Percentiles rank a stretch among this genome's conserved stretches.
phyloP scores from a whole-genome alignment of 1,139 yeast species.

The Eremothecium gossypii region DNA sequence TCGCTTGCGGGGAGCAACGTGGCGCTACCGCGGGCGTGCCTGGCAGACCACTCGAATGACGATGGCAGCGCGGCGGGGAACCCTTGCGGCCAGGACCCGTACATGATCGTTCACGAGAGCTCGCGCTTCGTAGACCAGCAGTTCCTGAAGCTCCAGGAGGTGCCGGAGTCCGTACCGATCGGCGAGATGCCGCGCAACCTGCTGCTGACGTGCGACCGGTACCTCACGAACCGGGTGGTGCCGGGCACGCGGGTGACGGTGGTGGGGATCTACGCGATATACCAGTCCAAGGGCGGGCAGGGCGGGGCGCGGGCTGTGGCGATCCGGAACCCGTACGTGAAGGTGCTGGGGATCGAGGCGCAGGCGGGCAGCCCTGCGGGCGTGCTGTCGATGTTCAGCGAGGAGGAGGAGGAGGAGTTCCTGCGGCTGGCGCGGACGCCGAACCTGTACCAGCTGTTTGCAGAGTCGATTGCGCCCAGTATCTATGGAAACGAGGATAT shows the following conservation, averaged over 20 bases:
- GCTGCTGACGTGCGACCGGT: conserved; percentile 78
- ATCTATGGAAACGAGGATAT: conserved; percentile 91
- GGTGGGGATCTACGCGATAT: conserved; percentile 86
- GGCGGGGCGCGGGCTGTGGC: conserved; percentile 50
- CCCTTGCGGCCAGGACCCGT: conserved; percentile 86
- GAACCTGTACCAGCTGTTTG: conserved; percentile 69
- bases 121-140: conserved; percentile 92
- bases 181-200: conserved; percentile 99
- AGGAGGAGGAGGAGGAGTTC: conserved; percentile 91
- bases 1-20: conserved; percentile 70
- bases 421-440: conserved; percentile 73
- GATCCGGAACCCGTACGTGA: conserved; percentile 83
- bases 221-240: conserved; percentile 78
- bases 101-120: conserved; percentile 85
- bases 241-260: conserved; percentile 94
- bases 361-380: conserved; percentile 61
- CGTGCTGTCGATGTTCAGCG: conserved; percentile 55
- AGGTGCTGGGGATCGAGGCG: conserved; percentile 80
- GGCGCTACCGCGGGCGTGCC: conserved; percentile 66
- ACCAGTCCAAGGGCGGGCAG: conserved; percentile 48
- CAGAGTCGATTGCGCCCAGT: conserved; percentile 93
- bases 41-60: conserved; percentile 28
- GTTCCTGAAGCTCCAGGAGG: conserved; percentile 82
- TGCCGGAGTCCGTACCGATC: conserved; percentile 97
- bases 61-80: conserved; percentile 39